phyloP scores from a whole-genome alignment of 768 basidiomycete species.

The Tricholoma hemisulphureum region DNA sequence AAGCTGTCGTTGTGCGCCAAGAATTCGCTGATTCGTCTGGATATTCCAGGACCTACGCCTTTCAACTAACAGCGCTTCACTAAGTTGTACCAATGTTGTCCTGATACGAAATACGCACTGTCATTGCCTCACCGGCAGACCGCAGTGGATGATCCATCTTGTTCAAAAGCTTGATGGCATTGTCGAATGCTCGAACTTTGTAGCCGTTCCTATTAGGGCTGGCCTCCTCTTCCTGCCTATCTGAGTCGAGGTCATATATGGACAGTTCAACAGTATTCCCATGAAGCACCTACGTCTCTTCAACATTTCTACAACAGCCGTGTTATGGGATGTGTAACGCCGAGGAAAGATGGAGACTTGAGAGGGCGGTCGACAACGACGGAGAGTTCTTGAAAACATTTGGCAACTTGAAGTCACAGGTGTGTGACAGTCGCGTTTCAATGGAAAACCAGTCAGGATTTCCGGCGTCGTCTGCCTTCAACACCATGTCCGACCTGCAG shows the following conservation, averaged over 20 bases:
- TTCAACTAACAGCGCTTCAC: slow-evolving; percentile 17
- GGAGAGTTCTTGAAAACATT: slow-evolving; percentile 7
- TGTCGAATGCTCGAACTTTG: slow-evolving; percentile 50
- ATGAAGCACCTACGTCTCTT: slow-evolving; percentile 35
- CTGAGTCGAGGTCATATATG: slow-evolving; percentile 22
- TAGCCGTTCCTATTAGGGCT: slow-evolving; percentile 38
- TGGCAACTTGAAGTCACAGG: neutral
- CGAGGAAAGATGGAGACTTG: slow-evolving; percentile 2
- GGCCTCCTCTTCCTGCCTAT: slow-evolving; percentile 43
- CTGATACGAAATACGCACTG: neutral
- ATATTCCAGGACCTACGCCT: slow-evolving; percentile 34
- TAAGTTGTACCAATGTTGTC: neutral
- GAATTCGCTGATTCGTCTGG: slow-evolving; percentile 39
- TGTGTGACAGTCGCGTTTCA: slow-evolving; percentile 16
- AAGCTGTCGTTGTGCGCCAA: slow-evolving; percentile 30
- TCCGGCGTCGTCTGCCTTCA: slow-evolving; percentile 28
- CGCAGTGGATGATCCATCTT: slow-evolving; percentile 41
- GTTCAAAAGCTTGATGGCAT: slow-evolving; percentile 44
- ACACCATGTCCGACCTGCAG: slow-evolving; percentile 59
- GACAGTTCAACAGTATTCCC: neutral
- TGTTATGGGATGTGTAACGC: slow-evolving; percentile 18
- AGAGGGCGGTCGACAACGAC: slow-evolving; percentile 10
- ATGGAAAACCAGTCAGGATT: slow-evolving; percentile 26
- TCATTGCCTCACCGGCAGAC: slow-evolving; percentile 35
- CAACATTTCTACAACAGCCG: slow-evolving; percentile 36